These are phyloP conservation scores for Colletotrichum agaves DNA, from an alignment of 2,329 filamentous ascomycete genomes.

Conservation along the genomic window DNA sequence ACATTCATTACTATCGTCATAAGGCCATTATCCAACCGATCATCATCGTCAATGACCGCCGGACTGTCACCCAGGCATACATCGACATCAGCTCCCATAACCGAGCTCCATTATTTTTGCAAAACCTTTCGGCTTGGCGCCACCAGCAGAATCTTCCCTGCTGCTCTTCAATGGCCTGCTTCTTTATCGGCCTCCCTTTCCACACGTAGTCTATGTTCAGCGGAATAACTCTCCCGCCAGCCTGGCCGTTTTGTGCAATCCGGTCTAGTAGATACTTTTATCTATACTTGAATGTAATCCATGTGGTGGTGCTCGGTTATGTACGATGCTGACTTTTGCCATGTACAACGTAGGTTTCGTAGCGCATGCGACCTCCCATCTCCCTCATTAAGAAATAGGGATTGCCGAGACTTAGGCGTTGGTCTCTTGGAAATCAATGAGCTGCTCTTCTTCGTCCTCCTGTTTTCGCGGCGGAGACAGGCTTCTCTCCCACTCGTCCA, in stretches of 20 bases:
- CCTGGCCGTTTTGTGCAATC: slow-evolving; percentile 25
- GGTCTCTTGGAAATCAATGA: slow-evolving; percentile 36
- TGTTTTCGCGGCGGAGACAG: slow-evolving; percentile 62
- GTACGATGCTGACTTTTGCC: neutral
- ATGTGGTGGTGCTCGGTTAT: slow-evolving; percentile 2
- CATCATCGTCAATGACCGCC: slow-evolving; percentile 30
- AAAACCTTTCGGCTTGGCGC: neutral
- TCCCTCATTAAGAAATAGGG: neutral
- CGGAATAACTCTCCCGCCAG: slow-evolving; percentile 22
- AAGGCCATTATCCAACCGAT: slow-evolving; percentile 32
- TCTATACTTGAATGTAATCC: slow-evolving; percentile 29
- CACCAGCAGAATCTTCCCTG: neutral
- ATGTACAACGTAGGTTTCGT: neutral
- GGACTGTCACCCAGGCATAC: slow-evolving; percentile 32
- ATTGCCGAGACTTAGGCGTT: slow-evolving; percentile 16
- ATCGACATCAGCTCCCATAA: slow-evolving; percentile 17
- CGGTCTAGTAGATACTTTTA: slow-evolving; percentile 25
- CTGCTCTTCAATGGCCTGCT: neutral
- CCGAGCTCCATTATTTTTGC: slow-evolving; percentile 8
- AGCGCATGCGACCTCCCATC: no score
- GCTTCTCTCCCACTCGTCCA: slow-evolving; percentile 92
- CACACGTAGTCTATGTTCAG: slow-evolving; percentile 14
- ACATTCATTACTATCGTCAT: slow-evolving; percentile 39
- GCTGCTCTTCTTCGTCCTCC: slow-evolving; percentile 25
- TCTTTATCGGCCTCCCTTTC: neutral